Conservation (phyloP, 2,329 filamentous ascomycete genomes). For the Penicillium thymicola region DNA sequence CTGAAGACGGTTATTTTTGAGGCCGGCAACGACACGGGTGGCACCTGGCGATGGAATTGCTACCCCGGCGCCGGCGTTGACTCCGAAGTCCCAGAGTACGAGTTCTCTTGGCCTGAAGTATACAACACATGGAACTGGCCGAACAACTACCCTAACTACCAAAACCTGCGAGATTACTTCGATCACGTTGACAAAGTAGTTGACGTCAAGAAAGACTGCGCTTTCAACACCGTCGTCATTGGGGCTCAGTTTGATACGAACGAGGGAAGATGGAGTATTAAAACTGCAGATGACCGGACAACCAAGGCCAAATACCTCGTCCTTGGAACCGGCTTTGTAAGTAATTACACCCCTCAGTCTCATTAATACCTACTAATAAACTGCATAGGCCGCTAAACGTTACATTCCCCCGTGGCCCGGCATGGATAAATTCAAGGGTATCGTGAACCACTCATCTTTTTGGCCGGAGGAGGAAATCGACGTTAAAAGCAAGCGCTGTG, state of each 20-base stretch:
- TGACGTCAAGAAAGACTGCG: conserved; percentile 44
- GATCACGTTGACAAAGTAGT: conserved; percentile 46
- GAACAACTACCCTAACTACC: conserved; percentile 26
- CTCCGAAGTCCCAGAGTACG: conserved; percentile 53
- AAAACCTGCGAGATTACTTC: conserved; percentile 49
- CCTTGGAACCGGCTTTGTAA: conserved; percentile 45
- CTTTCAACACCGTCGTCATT: conserved; percentile 46
- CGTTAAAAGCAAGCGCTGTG: conserved; percentile 48
- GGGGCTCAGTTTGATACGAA: conserved; percentile 42
- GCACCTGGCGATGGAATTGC: conserved; percentile 57
- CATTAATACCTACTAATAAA: background rate
- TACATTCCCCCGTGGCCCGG: conserved; percentile 44
- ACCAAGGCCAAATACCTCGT: conserved; percentile 47
- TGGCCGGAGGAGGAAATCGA: conserved; percentile 52
- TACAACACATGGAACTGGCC: conserved; percentile 48
- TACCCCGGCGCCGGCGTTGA: conserved; percentile 57
- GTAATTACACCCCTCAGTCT: background rate
- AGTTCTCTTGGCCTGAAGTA: conserved; percentile 51
- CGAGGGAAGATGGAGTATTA: conserved; percentile 44
- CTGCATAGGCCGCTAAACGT: conserved; percentile 34
- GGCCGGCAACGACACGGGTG: conserved; percentile 51
- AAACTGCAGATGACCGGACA: conserved; percentile 40
- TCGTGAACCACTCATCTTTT: conserved; percentile 54
- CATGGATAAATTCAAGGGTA: conserved; percentile 47
- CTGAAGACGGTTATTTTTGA: conserved; percentile 52